phyloP scores from a whole-genome alignment of 1,139 yeast species.

The Pneumocystis murina region DNA sequence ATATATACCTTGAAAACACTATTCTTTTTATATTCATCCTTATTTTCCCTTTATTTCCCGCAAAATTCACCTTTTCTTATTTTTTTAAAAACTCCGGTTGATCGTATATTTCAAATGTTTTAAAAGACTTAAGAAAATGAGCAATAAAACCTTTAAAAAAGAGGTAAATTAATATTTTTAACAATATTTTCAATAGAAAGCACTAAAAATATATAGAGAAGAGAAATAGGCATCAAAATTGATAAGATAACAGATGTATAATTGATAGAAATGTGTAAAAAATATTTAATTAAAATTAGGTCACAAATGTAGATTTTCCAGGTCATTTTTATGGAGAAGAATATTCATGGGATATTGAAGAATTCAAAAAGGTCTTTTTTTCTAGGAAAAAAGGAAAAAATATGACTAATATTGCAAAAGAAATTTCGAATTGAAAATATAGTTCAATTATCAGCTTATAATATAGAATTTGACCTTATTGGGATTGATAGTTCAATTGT shows the following conservation, averaged over 20 bases:
- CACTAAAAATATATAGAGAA: slow-evolving; percentile 17
- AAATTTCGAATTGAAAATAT: slow-evolving; percentile 40
- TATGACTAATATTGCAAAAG: neutral
- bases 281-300: slow-evolving; percentile 18
- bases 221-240: slow-evolving; percentile 76
- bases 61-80: neutral
- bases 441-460: slow-evolving; percentile 48
- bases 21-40: neutral
- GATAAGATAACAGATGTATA: slow-evolving; percentile 69
- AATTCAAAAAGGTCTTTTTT: slow-evolving; percentile 38
- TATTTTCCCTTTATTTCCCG: neutral
- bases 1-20: neutral
- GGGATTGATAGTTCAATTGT: slow-evolving; percentile 85
- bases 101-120: neutral
- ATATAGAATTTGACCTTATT: slow-evolving; percentile 71
- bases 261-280: neutral
- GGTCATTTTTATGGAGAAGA: slow-evolving; percentile 57
- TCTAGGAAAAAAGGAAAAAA: neutral
- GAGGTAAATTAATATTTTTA: neutral
- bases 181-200: neutral
- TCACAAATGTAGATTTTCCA: slow-evolving; percentile 78
- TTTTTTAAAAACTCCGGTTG: neutral
- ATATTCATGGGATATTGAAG: slow-evolving; percentile 70
- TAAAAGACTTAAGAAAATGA: neutral
- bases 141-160: neutral